phyloP scores from a whole-genome alignment of 257 asterid genomes.

The Forsythia suspensa region DNA sequence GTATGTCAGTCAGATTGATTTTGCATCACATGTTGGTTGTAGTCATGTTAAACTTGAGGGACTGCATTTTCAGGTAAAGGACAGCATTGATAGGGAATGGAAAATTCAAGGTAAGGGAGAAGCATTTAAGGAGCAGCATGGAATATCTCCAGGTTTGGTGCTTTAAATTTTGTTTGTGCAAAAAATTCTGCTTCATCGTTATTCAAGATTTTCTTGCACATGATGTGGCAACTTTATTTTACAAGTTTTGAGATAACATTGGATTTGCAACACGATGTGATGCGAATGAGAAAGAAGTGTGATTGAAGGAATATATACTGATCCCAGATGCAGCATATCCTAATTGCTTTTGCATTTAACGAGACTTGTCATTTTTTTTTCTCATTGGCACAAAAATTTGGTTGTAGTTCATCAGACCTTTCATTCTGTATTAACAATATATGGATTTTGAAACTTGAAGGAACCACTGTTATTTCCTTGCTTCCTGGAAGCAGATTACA shows the following conservation, averaged over 20 bases:
- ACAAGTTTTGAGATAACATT: neutral
- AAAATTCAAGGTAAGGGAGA: constrained; percentile 62
- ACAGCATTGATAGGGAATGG: constrained; percentile 37
- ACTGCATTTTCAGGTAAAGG: constrained; percentile 37
- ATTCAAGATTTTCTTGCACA: constrained; percentile 6
- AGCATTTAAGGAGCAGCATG: constrained; percentile 51
- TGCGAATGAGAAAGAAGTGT: neutral
- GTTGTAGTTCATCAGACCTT: constrained; percentile 1
- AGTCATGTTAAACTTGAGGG: constrained; percentile 17
- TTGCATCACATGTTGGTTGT: constrained; percentile 13
- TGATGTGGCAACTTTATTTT: neutral
- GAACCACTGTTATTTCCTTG: constrained; percentile 67
- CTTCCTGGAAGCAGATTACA: constrained; percentile 98
- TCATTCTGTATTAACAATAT: constrained; percentile 22
- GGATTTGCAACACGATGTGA: neutral
- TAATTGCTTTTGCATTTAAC: constrained; percentile 4
- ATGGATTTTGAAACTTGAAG: constrained; percentile 39
- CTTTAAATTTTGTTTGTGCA: constrained; percentile 10
- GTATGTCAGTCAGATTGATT: neutral
- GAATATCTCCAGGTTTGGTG: constrained; percentile 66
- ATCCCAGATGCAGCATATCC: neutral
- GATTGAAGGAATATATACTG: neutral
- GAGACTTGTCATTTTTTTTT: constrained; percentile 7
- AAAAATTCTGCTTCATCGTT: constrained; percentile 12
- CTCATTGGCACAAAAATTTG: neutral